Evolutionary conservation across 371 early-diverging fungal genomes (phyloP).

Genomic region (Mortierella sp.): DNA sequence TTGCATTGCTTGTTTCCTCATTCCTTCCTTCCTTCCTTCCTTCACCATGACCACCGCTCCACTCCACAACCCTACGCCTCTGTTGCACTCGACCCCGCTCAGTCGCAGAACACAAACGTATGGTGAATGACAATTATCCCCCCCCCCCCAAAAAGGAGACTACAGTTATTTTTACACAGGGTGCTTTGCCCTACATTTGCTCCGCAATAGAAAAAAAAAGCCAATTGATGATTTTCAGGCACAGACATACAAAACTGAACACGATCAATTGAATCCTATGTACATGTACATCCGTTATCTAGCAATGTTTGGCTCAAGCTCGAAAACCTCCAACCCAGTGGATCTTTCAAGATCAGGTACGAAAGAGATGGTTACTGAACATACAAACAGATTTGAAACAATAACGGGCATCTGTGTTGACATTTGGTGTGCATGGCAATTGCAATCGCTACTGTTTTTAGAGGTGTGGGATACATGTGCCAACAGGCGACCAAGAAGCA

Average conservation of each 20-base stretch:
- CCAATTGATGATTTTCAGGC: neutral
- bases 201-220: neutral
- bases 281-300: neutral
- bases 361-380: neutral
- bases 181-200: neutral
- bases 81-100: slow-evolving; percentile 62
- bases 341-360: slow-evolving; percentile 80
- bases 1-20: neutral
- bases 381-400: too few species aligned
- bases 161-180: slow-evolving; percentile 1
- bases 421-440: too few species aligned
- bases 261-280: neutral
- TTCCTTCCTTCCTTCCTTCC: neutral
- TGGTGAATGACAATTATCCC: too few species aligned
- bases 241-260: neutral
- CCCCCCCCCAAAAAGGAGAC: neutral
- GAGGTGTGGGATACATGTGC: slow-evolving; percentile 78
- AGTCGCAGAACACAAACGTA: slow-evolving; percentile 61
- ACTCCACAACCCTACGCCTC: slow-evolving; percentile 62
- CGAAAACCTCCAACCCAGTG: slow-evolving; percentile 81
- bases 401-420: too few species aligned
- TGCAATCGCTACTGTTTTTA: too few species aligned
- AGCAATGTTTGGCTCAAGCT: slow-evolving; percentile 82
- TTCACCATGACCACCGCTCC: slow-evolving; percentile 40
- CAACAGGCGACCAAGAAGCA: slow-evolving; percentile 66